Evolutionary conservation across 2,329 filamentous ascomycete genomes (phyloP).

Genomic region (Tothia fuscella): DNA sequence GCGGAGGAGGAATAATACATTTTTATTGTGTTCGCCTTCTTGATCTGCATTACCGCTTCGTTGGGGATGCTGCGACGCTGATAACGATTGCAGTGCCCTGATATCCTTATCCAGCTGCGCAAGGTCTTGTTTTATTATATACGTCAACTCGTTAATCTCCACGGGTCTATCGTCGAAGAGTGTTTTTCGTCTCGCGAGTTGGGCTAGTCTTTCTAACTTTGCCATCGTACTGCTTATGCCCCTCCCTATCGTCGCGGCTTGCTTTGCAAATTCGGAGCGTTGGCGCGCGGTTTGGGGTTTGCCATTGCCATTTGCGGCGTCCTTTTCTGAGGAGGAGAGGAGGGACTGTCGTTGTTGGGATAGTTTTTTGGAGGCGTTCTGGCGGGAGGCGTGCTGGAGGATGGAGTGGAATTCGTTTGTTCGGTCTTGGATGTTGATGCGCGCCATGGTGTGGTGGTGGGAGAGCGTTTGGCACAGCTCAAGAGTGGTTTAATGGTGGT

Average conservation of each 20-base stretch:
- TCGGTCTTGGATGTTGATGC: constrained; percentile 81
- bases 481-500: too few relatives aligned
- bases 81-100: constrained; percentile 64
- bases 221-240: constrained; percentile 88
- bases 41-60: constrained; percentile 48
- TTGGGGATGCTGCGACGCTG: constrained; percentile 63
- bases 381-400: constrained; percentile 70
- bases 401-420: constrained; percentile 93
- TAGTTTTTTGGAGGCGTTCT: constrained; percentile 59
- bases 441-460: constrained; percentile 34
- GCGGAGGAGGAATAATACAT: constrained; percentile 84
- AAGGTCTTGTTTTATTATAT: constrained; percentile 95
- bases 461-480: too few relatives aligned
- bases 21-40: constrained; percentile 95
- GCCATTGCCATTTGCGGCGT: constrained; percentile 42
- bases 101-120: constrained; percentile 80
- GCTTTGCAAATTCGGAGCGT: constrained; percentile 84
- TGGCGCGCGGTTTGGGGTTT: constrained; percentile 21
- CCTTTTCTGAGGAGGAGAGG: constrained; percentile 55
- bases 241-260: constrained; percentile 81
- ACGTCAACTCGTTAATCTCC: constrained; percentile 94
- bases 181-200: constrained; percentile 90
- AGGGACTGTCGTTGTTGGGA: constrained; percentile 72
- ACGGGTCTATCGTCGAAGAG: constrained; percentile 94
- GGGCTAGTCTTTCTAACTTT: constrained; percentile 85